phyloP scores from a whole-genome alignment of 768 basidiomycete genomes.

The Pisolithus tinctorius region DNA sequence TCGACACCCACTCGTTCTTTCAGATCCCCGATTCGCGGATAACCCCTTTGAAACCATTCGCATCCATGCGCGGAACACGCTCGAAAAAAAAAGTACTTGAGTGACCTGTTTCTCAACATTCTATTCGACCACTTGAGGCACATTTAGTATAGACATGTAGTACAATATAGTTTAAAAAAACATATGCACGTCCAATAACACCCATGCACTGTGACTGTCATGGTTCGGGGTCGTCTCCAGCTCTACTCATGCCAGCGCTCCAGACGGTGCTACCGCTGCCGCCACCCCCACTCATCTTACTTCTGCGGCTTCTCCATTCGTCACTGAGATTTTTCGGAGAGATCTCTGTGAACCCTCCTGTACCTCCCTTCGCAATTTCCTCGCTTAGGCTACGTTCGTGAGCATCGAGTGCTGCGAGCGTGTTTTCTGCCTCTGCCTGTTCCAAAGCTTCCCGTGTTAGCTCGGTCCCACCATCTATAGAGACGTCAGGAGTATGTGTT shows the following conservation, averaged over 20 bases:
- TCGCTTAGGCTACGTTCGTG: constrained; percentile 66
- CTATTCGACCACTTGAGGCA: neutral
- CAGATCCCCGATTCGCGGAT: constrained; percentile 54
- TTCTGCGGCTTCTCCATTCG: constrained; percentile 51
- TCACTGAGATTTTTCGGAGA: constrained; percentile 37
- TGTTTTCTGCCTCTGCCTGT: constrained; percentile 71
- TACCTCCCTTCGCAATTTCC: constrained; percentile 69
- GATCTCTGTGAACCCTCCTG: constrained; percentile 78
- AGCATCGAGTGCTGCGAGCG: constrained; percentile 71
- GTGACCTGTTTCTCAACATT: constrained; percentile 5
- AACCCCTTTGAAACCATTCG: constrained; percentile 78
- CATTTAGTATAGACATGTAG: neutral
- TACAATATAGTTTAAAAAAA: constrained; percentile 1
- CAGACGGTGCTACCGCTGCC: constrained; percentile 78
- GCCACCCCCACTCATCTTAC: constrained; percentile 39
- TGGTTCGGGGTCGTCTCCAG: constrained; percentile 40
- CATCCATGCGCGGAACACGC: constrained; percentile 72
- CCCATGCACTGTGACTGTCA: constrained; percentile 6
- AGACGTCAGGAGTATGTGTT: constrained; percentile 11
- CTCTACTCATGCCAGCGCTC: constrained; percentile 77
- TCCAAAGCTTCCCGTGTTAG: constrained; percentile 73
- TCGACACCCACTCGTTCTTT: constrained; percentile 62
- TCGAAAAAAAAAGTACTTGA: constrained; percentile 41
- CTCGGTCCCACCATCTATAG: constrained; percentile 24
- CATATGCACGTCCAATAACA: neutral